Conservation (phyloP, 208 protist species). For the Trypanosoma theileri region DNA sequence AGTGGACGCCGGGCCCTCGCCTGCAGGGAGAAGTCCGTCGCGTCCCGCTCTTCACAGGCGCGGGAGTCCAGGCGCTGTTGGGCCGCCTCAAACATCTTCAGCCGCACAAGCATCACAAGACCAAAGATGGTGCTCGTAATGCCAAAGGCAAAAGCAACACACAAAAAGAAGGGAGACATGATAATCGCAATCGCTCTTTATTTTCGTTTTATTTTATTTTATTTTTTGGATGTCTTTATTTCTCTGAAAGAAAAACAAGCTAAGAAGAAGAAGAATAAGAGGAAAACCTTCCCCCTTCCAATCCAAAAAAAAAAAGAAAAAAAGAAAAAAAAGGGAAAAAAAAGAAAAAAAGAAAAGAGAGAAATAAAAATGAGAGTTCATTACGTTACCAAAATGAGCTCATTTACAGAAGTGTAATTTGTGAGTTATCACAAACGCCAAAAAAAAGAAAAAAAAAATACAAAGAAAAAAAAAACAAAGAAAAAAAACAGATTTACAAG, state of each 20-base stretch:
- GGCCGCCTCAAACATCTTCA: neutral
- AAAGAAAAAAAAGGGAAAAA: constrained; percentile 4
- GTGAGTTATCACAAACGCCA: no score
- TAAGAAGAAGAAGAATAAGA: neutral
- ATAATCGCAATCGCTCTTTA: no score
- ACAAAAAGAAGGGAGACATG: neutral
- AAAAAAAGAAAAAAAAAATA: constrained; percentile 19
- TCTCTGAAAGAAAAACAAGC: neutral
- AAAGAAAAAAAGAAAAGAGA: no score
- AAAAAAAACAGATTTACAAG: constrained; percentile 19
- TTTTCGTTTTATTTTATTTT: neutral
- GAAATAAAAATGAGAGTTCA: no score
- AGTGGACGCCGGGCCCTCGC: constrained; percentile 21
- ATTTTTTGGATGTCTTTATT: neutral
- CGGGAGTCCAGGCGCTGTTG: neutral
- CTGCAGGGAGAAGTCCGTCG: neutral
- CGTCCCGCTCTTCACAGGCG: neutral
- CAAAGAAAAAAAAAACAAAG: constrained; percentile 20
- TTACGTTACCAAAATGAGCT: no score
- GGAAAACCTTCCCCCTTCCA: no score
- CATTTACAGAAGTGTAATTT: no score
- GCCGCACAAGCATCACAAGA: neutral
- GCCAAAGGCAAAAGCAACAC: neutral
- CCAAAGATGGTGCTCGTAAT: neutral
- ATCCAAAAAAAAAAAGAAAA: neutral